Evolutionary conservation across 495 filamentous ascomycete species (phyloP).

Genomic region (Apodospora peruviana): DNA sequence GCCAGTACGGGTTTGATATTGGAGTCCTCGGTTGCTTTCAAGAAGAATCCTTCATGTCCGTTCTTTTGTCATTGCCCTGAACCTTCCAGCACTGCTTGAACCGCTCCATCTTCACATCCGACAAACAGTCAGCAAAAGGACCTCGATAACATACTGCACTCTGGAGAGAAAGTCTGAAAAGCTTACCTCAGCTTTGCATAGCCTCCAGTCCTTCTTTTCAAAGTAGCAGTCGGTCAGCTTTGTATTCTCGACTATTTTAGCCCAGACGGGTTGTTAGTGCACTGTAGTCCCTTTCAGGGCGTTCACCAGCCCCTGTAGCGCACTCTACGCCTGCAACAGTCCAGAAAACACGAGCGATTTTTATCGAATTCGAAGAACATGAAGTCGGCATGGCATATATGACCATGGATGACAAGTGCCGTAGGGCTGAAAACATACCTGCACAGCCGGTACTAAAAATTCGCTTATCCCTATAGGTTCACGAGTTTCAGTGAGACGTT

Average conservation of each 20-base stretch:
- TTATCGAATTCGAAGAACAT: too few relatives aligned
- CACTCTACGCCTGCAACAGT: too few relatives aligned
- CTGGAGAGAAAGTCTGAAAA: too few relatives aligned
- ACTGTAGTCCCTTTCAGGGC: too few relatives aligned
- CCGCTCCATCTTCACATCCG: conserved; percentile 68
- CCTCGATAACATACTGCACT: too few relatives aligned
- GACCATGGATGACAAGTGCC: too few relatives aligned
- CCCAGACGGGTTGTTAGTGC: neutral
- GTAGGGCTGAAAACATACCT: conserved; percentile 47
- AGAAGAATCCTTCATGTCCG: conserved; percentile 64
- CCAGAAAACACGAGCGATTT: too few relatives aligned
- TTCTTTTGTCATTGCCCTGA: conserved; percentile 82
- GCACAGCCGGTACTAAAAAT: conserved; percentile 96
- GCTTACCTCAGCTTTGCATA: conserved; percentile 82
- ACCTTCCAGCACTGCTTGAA: conserved; percentile 92
- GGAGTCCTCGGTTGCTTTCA: too few relatives aligned
- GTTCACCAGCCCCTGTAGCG: too few relatives aligned
- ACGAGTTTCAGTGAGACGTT: conserved; percentile 8
- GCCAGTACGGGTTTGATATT: too few relatives aligned
- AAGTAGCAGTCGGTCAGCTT: conserved; percentile 94
- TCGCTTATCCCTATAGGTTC: conserved; percentile 65
- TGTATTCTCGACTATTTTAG: conserved; percentile 66
- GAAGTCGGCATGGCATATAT: too few relatives aligned
- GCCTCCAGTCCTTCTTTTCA: conserved; percentile 93
- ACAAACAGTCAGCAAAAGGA: too few relatives aligned